These are phyloP conservation scores for Acanthamoeba triangularis DNA, from an alignment of 208 protist genomes.

Conservation along the genomic window DNA sequence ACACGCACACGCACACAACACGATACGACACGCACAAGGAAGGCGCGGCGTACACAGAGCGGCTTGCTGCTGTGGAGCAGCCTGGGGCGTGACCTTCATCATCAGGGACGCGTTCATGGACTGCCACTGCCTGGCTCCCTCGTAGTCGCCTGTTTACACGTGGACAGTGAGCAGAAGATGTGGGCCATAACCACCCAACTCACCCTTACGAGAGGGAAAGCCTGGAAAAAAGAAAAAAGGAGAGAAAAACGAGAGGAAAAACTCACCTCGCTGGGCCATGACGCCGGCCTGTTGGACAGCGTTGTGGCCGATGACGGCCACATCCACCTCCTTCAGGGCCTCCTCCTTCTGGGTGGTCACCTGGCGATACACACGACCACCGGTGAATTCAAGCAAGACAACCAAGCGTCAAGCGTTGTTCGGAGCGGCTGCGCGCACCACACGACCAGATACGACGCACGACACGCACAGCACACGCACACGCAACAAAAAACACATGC, in stretches of 20 bases:
- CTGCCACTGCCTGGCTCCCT: slow-evolving; percentile 25
- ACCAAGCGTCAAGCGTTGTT: no score
- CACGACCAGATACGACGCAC: no score
- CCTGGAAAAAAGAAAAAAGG: neutral
- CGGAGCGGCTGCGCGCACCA: no score
- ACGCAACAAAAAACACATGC: neutral
- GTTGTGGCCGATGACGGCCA: slow-evolving; percentile 60
- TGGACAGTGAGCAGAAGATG: no score
- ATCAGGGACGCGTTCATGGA: neutral
- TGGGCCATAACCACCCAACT: no score
- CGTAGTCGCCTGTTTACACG: neutral
- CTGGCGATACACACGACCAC: no score
- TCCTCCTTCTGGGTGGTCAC: neutral
- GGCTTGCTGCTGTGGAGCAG: neutral
- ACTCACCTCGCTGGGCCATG: slow-evolving; percentile 52
- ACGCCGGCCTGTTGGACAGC: slow-evolving; percentile 71
- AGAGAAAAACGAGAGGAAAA: neutral
- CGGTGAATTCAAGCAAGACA: neutral
- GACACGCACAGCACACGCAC: neutral
- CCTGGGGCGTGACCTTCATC: neutral
- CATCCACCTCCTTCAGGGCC: neutral
- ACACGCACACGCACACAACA: neutral
- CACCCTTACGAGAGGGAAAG: neutral
- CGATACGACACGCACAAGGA: neutral
- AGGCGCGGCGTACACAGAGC: neutral